These are phyloP conservation scores for Kodamaea sp. DNA, from an alignment of 1,139 yeast genomes.

Conservation along the genomic window DNA sequence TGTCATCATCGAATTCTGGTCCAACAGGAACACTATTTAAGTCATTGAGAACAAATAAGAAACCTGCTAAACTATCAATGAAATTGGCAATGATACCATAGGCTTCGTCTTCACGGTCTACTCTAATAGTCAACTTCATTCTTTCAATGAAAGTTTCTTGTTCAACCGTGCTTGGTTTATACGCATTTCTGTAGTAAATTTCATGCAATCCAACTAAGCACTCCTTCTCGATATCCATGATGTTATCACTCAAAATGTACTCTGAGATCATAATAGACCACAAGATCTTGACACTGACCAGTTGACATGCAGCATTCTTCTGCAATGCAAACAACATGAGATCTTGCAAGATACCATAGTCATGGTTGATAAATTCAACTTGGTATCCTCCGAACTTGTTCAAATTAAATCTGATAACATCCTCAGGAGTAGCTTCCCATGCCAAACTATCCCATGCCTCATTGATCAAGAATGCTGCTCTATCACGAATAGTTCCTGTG, in stretches of 20 bases:
- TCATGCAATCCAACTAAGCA: conserved; percentile 64
- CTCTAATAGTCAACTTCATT: conserved; percentile 51
- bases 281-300: conserved; percentile 64
- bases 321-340: conserved; percentile 71
- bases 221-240: conserved; percentile 64
- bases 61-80: conserved; percentile 59
- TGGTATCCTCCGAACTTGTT: conserved; percentile 72
- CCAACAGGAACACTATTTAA: conserved; percentile 77
- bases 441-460: conserved; percentile 77
- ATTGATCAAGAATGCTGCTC: conserved; percentile 57
- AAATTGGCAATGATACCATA: conserved; percentile 52
- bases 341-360: conserved; percentile 62
- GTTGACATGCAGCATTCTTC: conserved; percentile 61
- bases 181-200: conserved; percentile 57
- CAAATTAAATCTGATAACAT: conserved; percentile 60
- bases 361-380: conserved; percentile 61
- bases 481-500: conserved; percentile 63
- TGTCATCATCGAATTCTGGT: conserved; percentile 82
- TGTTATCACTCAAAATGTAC: conserved; percentile 58
- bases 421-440: conserved; percentile 64
- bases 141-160: conserved; percentile 54
- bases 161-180: conserved; percentile 57
- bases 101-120: conserved; percentile 71
- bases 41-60: conserved; percentile 66
- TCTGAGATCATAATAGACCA: conserved; percentile 76